Evolutionary conservation across 768 basidiomycete species (phyloP).

Genomic region (Leucosporidium creatinivorum): DNA sequence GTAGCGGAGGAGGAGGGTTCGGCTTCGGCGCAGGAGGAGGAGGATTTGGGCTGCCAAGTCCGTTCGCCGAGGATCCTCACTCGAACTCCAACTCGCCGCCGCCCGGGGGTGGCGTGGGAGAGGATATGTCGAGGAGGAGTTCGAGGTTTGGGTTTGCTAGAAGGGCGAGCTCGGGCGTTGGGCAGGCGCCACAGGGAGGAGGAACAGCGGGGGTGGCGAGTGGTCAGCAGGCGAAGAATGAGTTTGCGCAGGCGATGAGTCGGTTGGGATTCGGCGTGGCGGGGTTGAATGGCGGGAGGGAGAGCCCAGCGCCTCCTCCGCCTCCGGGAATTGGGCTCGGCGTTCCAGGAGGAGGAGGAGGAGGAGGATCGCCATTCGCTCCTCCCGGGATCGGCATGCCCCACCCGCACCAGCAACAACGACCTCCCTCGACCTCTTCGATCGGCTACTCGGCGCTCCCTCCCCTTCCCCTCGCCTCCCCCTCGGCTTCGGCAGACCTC

Average conservation of each 20-base stretch:
- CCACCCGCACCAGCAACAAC: slow-evolving; percentile 1
- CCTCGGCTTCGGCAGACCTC: background rate
- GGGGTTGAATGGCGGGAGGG: no score
- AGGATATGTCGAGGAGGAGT: slow-evolving; percentile 27
- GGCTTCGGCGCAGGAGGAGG: no score
- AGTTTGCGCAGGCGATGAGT: no score
- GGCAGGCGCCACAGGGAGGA: no score
- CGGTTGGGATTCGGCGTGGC: no score
- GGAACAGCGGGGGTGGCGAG: no score
- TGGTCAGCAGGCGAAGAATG: no score
- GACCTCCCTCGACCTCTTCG: background rate
- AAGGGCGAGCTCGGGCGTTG: no score
- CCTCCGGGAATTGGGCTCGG: no score
- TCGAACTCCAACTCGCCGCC: slow-evolving; percentile 18
- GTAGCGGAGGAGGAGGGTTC: background rate
- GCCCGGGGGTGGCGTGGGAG: slow-evolving; percentile 23
- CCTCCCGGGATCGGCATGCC: background rate
- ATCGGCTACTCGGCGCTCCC: background rate
- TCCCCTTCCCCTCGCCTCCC: background rate
- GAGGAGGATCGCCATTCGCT: background rate
- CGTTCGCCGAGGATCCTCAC: background rate
- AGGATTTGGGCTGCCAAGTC: background rate
- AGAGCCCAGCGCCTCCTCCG: no score
- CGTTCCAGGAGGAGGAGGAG: no score
- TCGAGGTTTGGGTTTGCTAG: slow-evolving; percentile 38